phyloP scores from a whole-genome alignment of 257 asterid genomes.

The Prunella vulgaris region DNA sequence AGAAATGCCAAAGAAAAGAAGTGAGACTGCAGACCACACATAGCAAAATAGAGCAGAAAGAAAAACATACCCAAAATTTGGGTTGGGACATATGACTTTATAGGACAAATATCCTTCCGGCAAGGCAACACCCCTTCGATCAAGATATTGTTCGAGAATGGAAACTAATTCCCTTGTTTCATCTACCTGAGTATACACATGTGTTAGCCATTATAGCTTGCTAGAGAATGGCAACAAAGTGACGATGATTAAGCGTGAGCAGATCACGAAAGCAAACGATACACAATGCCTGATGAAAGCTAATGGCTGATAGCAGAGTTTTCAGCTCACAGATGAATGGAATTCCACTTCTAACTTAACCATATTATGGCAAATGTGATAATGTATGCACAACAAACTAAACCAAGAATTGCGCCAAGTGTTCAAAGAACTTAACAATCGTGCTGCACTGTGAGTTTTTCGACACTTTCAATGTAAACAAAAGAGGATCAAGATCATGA shows the following conservation, averaged over 20 bases:
- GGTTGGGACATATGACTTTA: slow-evolving; percentile 82
- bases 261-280: neutral
- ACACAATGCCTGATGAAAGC: no score
- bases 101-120: slow-evolving; percentile 72
- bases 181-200: slow-evolving; percentile 43
- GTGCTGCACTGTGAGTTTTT: neutral
- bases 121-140: slow-evolving; percentile 80
- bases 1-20: neutral
- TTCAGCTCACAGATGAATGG: neutral
- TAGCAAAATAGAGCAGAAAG: neutral
- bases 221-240: neutral
- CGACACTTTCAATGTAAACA: neutral
- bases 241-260: neutral
- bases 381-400: neutral
- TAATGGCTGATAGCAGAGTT: no score
- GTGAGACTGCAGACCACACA: neutral
- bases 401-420: neutral
- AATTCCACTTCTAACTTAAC: neutral
- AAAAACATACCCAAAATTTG: slow-evolving; percentile 54
- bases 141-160: slow-evolving; percentile 77
- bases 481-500: neutral
- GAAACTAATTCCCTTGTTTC: slow-evolving; percentile 57
- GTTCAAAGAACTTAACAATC: neutral
- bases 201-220: neutral
- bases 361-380: neutral